phyloP scores from a whole-genome alignment of 345 rosid species.

The Draba incana region DNA sequence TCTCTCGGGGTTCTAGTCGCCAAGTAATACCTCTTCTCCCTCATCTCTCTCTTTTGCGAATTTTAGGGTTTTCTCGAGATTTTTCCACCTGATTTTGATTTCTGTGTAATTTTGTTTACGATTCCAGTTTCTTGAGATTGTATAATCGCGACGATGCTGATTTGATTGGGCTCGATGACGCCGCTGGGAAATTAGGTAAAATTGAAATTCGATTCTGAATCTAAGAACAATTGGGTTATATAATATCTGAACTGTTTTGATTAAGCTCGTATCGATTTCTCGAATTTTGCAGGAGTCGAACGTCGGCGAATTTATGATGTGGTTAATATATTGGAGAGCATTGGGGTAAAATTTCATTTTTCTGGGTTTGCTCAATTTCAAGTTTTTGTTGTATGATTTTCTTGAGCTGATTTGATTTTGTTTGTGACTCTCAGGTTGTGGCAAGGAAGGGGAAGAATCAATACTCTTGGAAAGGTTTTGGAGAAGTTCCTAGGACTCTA shows the following conservation, averaged over 20 bases:
- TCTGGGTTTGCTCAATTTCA: not conserved
- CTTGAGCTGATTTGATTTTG: constrained; percentile 9
- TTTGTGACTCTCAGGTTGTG: constrained; percentile 56
- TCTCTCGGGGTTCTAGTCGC: constrained; percentile 78
- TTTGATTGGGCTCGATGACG: constrained; percentile 75
- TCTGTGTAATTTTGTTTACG: not conserved
- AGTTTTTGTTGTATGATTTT: constrained; percentile 1
- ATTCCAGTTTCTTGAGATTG: constrained; percentile 57
- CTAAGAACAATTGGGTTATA: not conserved
- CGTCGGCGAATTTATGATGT: constrained; percentile 80
- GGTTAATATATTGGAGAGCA: constrained; percentile 74
- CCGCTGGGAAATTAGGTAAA: constrained; percentile 64
- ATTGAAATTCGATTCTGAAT: constrained; percentile 7
- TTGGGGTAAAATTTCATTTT: constrained; percentile 49
- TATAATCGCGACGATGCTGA: constrained; percentile 61
- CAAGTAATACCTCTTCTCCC: constrained; percentile 45
- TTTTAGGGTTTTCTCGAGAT: not conserved
- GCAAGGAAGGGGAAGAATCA: constrained; percentile 70
- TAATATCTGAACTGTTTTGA: too few relatives aligned
- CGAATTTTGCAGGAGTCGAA: constrained; percentile 62
- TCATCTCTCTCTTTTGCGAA: not conserved
- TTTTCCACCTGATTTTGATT: constrained; percentile 12
- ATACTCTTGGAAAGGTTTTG: constrained; percentile 81
- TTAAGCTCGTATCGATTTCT: not conserved
- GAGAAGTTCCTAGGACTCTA: constrained; percentile 59